Percentiles rank a stretch among this genome's conserved stretches.
phyloP scores from a whole-genome alignment of 352 stramenopile genomes.

The Globisporangium uncinulatum region DNA sequence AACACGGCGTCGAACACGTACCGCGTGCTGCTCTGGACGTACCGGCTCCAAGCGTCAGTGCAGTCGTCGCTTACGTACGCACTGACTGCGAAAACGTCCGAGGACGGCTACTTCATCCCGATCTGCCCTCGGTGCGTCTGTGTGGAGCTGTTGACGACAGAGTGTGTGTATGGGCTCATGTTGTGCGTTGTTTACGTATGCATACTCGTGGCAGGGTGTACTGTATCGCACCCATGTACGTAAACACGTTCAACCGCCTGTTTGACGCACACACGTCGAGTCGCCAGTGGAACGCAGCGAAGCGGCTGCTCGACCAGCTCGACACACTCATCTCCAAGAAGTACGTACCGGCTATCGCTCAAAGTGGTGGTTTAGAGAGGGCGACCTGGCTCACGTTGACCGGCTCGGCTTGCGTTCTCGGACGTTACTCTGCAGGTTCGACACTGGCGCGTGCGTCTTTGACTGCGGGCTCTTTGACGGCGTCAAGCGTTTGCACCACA shows the following conservation, averaged over 20 bases:
- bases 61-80: conserved; percentile 72
- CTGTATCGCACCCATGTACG: conserved; percentile 70
- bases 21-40: conserved; percentile 73
- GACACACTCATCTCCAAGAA: conserved; percentile 58
- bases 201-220: conserved; percentile 46
- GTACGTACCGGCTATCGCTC: conserved; percentile 16
- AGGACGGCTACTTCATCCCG: conserved; percentile 77
- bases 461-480: conserved; percentile 84
- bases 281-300: conserved; percentile 62
- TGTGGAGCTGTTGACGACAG: no score
- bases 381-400: neutral
- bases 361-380: neutral
- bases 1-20: conserved; percentile 68
- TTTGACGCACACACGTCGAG: conserved; percentile 56
- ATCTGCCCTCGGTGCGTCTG: conserved; percentile 56
- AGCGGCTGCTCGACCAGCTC: conserved; percentile 68
- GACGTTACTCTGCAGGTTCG: conserved; percentile 36
- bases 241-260: conserved; percentile 72
- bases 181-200: neutral
- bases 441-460: conserved; percentile 75
- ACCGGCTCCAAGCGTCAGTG: conserved; percentile 66
- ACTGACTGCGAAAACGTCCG: conserved; percentile 71
- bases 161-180: neutral
- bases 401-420: neutral
- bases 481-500: conserved; percentile 76